phyloP scores from a whole-genome alignment of 176 grass and related monocot genomes.

The barley (Hordeum vulgare) region DNA sequence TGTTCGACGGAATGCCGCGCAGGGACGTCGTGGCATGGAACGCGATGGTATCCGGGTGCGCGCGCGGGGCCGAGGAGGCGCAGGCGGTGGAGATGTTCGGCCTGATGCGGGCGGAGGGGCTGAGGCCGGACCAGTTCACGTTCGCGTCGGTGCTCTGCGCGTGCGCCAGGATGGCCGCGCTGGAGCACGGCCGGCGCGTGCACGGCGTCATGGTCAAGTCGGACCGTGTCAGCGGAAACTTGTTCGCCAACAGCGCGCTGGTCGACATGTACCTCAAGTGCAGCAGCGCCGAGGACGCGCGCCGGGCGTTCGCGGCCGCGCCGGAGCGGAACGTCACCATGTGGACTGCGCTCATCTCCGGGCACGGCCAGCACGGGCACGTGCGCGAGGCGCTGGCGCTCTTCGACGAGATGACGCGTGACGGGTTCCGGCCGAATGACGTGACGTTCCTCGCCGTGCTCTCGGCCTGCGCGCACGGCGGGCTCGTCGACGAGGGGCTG shows the following conservation, averaged over 20 bases:
- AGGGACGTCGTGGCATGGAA: conserved; percentile 45
- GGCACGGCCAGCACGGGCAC: conserved; percentile 42
- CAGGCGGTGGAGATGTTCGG: conserved; percentile 27
- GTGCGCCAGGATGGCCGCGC: conserved; percentile 45
- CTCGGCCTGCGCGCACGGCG: conserved; percentile 40
- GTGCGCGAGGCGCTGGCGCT: conserved; percentile 35
- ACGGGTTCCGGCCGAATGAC: conserved; percentile 30
- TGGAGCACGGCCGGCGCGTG: conserved; percentile 38
- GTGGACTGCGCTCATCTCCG: conserved; percentile 44
- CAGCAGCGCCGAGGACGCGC: conserved; percentile 36
- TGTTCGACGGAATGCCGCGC: conserved; percentile 45
- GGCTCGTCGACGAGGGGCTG: conserved; percentile 38
- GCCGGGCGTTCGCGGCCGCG: conserved; percentile 26
- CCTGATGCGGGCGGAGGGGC: conserved; percentile 21
- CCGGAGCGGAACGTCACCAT: conserved; percentile 40
- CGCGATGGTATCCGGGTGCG: conserved; percentile 41
- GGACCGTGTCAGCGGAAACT: conserved; percentile 15
- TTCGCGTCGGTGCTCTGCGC: conserved; percentile 48
- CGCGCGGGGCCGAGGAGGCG: conserved; percentile 1
- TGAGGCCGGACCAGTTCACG: conserved; percentile 56
- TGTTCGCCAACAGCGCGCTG: conserved; percentile 40
- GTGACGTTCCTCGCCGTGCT: conserved; percentile 55
- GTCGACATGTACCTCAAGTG: conserved; percentile 63
- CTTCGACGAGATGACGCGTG: conserved; percentile 25
- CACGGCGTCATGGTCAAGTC: conserved; percentile 41